Evolutionary conservation across 2,329 filamentous ascomycete species (phyloP), one percentile per base, ranked within the genome.

Genomic region (Ascocoryne sarcoides): DNA sequence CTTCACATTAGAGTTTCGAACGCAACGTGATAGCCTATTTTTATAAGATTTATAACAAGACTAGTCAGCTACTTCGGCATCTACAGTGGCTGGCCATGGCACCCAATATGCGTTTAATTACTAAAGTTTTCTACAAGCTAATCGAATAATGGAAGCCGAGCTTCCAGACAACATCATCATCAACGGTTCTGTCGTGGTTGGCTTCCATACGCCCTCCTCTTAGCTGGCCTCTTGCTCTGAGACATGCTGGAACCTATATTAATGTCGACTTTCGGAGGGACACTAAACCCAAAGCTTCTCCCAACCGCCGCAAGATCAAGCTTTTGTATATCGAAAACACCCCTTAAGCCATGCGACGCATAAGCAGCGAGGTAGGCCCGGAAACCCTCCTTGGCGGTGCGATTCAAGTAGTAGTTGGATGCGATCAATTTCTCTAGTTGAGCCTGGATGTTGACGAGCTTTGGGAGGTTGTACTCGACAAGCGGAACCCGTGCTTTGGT

Each of bases 401-500:
- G 92, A 69, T 95, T 92, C 43, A 98, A 74, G 63, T 95, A 95
- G 69, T 96, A 96, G 65, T 98, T 96, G 62, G 92, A 84, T 20
- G 77, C 78, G 55, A 98, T 93, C 51, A 96, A 75, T 66, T 90
- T 92, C 71, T 96, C 90, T 8, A 96, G 76, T 64, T 95, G 88
- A 55, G 84, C 79, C 67, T 93, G 82, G 52, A 94, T 80, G 57
- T 93, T 92, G 56, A 90, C 71, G 50, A 98, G 86, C 72, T 94
- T 95, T 2, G 90, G 90, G 59, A 98, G 92, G 58, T 96, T 90
- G 57, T 95, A 96, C 64, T 98, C 92, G 19, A 94, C 86, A 5
- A 98, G 81, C 2, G 92, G 92, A 2, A 98, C 89, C 46, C 87
- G 79, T 10, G 89, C 88, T 39, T 88, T 84, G 65, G 94, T 93